Percentiles rank a stretch among this genome's conserved stretches.
Evolutionary conservation across 2,329 filamentous ascomycete genomes (phyloP).

Genomic region (Didymella exigua): DNA sequence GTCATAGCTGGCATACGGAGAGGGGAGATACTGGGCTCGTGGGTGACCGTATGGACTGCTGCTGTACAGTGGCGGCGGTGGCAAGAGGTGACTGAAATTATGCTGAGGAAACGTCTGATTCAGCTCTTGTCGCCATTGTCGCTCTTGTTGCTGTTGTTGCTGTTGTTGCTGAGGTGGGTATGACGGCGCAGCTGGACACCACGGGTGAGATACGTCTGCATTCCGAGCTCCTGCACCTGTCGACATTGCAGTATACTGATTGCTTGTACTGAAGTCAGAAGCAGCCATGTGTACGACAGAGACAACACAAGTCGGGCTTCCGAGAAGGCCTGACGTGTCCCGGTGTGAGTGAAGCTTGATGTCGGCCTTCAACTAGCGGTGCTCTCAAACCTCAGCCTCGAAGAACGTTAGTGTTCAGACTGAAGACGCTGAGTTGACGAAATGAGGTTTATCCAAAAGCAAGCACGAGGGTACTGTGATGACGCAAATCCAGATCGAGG

Average conservation of each 20-base stretch:
- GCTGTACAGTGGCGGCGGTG: conserved; percentile 14
- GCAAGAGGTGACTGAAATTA: conserved; percentile 17
- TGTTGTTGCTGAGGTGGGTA: conserved; percentile 23
- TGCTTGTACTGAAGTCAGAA: conserved; percentile 25
- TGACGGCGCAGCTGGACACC: conserved; percentile 21
- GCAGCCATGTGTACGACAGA: conserved; percentile 33
- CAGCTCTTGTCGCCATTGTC: conserved; percentile 17
- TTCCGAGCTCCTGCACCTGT: conserved; percentile 23
- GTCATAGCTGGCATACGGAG: conserved; percentile 8
- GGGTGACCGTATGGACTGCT: background rate
- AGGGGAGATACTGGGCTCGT: background rate
- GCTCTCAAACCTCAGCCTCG: background rate
- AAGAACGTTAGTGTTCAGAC: background rate
- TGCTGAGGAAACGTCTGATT: conserved; percentile 18
- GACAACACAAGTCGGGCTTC: background rate
- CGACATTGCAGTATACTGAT: conserved; percentile 24
- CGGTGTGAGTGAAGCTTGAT: conserved; percentile 3
- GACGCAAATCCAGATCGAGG: background rate
- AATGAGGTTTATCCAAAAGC: background rate
- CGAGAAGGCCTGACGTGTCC: conserved; percentile 2
- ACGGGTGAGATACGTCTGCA: conserved; percentile 29
- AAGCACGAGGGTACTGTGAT: background rate
- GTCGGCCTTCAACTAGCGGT: background rate
- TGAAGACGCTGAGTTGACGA: background rate
- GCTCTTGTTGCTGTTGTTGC: conserved; percentile 22